Evolutionary conservation across 805 yeast genomes (phyloP), one percentile per base, ranked within the genome.

Genomic region (Candida orba): DNA sequence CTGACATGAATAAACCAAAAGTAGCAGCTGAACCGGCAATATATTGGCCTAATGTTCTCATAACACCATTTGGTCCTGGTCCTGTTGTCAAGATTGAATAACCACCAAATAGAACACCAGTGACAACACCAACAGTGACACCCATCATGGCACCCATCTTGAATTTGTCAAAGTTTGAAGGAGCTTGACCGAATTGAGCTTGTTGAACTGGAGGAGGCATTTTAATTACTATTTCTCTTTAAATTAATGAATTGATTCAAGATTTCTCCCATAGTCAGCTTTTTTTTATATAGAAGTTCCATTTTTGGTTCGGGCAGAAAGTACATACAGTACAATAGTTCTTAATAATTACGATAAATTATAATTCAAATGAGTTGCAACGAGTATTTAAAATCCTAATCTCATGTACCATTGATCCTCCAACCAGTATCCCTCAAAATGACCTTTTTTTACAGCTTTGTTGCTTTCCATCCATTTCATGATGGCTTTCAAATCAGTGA

Each of bases 131-230:
- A 17, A 68, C 73, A 2, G 72, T 64, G 15, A 72, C 79, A 50
- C 99, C 99, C 97, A 93, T 93, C 71, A 91, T 70, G 48, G 89
- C 82, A 43, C 99, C 99, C 98, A 93, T 93, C 69, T 93, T 93
- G 78, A 93, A 86, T 70, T 93, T 93, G 44, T 93, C 96, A 69
- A 90, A 88, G 66, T 84, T 80, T 39, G 96, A 84, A 45, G 95
- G 95, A 54, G 79, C 81, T 52, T 73, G 79, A 27, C 52, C 56
- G 45, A 65, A 69, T 60, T 79, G 83, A 48, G 75, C 73, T 65
- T 81, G 84, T 63, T 75, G 85, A 52, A 79, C 82, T 62, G 89
- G 89, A 42, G 69, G 67, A 42, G 69, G 67, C 58, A 54, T 54
- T 22, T 24, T 43, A 3, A 34, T 9, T 8, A n/a, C 22, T 20